A percentile compares a stretch with the other conserved stretches of the same genome.
These are phyloP conservation scores for Wickerhamiella alocasiicola DNA, from an alignment of 805 yeast species.

Conservation along the genomic window DNA sequence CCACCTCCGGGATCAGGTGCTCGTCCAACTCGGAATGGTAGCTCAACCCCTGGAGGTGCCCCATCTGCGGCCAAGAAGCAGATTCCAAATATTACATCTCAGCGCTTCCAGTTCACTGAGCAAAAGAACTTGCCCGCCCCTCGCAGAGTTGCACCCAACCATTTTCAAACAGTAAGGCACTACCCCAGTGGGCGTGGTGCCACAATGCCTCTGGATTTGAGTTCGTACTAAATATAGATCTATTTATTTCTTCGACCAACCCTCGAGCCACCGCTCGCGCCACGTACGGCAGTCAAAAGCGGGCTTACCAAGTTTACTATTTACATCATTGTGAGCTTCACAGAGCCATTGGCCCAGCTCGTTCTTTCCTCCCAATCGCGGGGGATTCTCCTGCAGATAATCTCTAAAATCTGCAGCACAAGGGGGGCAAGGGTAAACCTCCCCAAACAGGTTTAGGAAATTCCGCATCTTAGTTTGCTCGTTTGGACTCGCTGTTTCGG, in stretches of 20 bases:
- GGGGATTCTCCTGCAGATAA: conserved; percentile 38
- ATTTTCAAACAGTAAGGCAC: conserved; percentile 57
- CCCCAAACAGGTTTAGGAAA: conserved; percentile 59
- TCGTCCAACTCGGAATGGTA: conserved; percentile 2
- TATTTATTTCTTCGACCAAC: conserved; percentile 40
- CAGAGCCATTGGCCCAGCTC: conserved; percentile 85
- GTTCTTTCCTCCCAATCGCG: conserved; percentile 41
- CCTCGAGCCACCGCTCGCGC: conserved; percentile 91
- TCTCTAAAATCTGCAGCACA: conserved; percentile 76
- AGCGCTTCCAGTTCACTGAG: conserved; percentile 59
- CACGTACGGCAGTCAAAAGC: conserved; percentile 77
- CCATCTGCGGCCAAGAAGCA: conserved; percentile 20
- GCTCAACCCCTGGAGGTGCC: not conserved
- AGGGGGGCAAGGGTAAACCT: conserved; percentile 84
- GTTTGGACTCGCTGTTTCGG: conserved; percentile 45
- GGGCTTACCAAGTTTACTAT: conserved; percentile 72
- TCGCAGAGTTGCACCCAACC: conserved; percentile 31
- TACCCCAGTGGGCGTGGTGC: conserved; percentile 95
- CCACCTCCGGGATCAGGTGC: conserved; percentile 11
- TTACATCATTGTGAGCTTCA: conserved; percentile 91
- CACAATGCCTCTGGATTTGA: conserved; percentile 70
- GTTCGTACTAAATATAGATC: conserved; percentile 21
- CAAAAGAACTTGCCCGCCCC: conserved; percentile 71
- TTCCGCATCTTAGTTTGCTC: conserved; percentile 62
- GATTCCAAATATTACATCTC: conserved; percentile 43